Percentiles rank a stretch among this genome's conserved stretches.
phyloP scores from a whole-genome alignment of 345 rosid genomes.

The Eucalyptus erythrocorys region DNA sequence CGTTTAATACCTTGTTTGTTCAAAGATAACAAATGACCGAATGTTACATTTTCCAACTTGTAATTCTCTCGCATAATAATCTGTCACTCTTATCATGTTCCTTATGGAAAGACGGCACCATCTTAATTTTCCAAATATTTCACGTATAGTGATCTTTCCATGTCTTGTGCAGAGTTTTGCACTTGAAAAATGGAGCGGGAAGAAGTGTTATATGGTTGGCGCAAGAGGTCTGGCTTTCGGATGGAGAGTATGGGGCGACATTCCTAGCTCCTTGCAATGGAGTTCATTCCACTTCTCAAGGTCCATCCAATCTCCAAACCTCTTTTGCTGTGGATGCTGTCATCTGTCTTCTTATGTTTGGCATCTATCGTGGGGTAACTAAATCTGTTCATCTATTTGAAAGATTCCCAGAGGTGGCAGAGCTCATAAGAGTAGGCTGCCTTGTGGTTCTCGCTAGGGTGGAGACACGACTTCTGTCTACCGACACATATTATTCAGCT shows the following conservation, averaged over 20 bases:
- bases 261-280: constrained; percentile 11
- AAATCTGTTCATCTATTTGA: background rate
- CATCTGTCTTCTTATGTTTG: background rate
- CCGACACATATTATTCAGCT: constrained; percentile 20
- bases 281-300: background rate
- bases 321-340: background rate
- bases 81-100: background rate
- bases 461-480: constrained; percentile 15
- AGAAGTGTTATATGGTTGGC: constrained; percentile 19
- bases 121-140: background rate
- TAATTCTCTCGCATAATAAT: background rate
- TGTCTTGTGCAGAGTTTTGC: constrained; percentile 4
- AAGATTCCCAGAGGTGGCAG: constrained; percentile 33
- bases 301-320: background rate
- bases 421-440: constrained; percentile 33
- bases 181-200: constrained; percentile 17
- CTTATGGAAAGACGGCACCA: background rate
- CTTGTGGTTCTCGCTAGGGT: constrained; percentile 33
- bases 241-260: constrained; percentile 9
- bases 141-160: background rate
- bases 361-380: background rate
- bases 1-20: background rate
- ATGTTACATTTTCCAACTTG: background rate
- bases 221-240: constrained; percentile 5
- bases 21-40: background rate